Evolutionary conservation across 2,329 filamentous ascomycete genomes (phyloP).

Genomic region (Talaromyces sp.): DNA sequence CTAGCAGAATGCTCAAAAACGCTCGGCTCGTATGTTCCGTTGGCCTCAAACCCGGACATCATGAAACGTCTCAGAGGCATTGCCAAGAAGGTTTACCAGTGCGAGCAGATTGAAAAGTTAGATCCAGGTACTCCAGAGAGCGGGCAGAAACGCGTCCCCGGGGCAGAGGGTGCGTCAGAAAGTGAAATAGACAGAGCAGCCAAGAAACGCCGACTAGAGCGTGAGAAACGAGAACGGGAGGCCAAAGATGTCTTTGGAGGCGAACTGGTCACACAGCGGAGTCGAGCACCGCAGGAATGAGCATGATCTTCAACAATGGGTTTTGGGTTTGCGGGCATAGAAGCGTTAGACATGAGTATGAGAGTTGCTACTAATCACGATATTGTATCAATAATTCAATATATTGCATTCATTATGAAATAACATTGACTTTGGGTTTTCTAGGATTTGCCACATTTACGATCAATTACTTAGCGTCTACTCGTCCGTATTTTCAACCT

Average conservation of each 20-base stretch:
- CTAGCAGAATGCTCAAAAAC: constrained; percentile 33
- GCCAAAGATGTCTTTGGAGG: constrained; percentile 30
- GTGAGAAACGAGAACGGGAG: constrained; percentile 17
- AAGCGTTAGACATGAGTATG: not conserved
- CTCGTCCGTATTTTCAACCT: not conserved
- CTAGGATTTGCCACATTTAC: not conserved
- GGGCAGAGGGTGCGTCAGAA: constrained; percentile 24
- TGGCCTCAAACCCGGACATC: constrained; percentile 32
- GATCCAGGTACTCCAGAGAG: constrained; percentile 32
- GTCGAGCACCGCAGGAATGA: constrained; percentile 17
- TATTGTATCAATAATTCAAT: not conserved
- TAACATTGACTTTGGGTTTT: not conserved
- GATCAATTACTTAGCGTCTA: not conserved
- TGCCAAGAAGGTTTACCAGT: constrained; percentile 44
- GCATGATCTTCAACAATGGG: not conserved
- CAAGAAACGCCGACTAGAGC: constrained; percentile 36
- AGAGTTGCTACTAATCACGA: not conserved
- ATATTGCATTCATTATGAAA: not conserved
- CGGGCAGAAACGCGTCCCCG: constrained; percentile 32
- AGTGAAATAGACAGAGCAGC: constrained; percentile 31
- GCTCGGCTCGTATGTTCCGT: constrained; percentile 33
- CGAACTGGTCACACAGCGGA: constrained; percentile 29
- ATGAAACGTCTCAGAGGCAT: constrained; percentile 41
- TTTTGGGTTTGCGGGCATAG: not conserved
- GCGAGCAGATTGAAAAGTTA: constrained; percentile 44